Base-by-base conservation (phyloP, 2,329 filamentous ascomycete species). In the Alternaria arborescens region DNA sequence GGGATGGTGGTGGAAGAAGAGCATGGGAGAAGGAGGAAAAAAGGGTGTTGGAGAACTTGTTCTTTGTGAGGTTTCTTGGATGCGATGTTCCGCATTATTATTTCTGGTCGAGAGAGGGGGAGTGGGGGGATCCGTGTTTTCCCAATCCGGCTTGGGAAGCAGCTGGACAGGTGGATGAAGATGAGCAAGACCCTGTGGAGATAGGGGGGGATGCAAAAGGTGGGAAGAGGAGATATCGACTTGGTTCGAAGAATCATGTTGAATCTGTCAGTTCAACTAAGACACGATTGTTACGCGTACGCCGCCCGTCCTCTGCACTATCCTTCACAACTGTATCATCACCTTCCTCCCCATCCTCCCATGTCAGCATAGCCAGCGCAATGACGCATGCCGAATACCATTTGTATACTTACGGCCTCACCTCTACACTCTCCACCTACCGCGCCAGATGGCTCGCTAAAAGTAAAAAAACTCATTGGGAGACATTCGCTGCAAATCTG, bases 11-110 rank as follows among this genome's bases (percentile, higher is more conserved):
- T 24, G 24, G 24, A 24, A 24, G 7, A 24, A 24, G 24, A 24
- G 24, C 24, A 24, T 28, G 34, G 58, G 32, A n/a, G 34, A 14
- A 4, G 11, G 1, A 30, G 28, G 58, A 11, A 26, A 34, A 20
- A 22, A 62, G 14, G 20, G 18, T 2, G 5, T 40, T 75, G 1
- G 64, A 68, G 0, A 72, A 68, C 12, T 40, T 78, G 16, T 75
- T 67, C 47, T 78, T 66, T 38, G 62, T 78, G 1, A 66, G 72
- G 11, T 75, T 76, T 36, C 58, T 44, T 2, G 67, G 67, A 3
- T 72, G 69, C 40, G 67, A 73, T 46, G 52, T 78, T 1, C 76
- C 76, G 20, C 72, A 74, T 47, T 78, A 75, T 57, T 75, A 70
- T 34, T 78, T 77, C 54, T 77, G 74, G 74, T 58, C 62, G 0